A percentile compares a stretch with the other conserved stretches of the same genome.
Evolutionary conservation across 352 stramenopile genomes (phyloP).

Genomic region (Aphanomyces stellatus): DNA sequence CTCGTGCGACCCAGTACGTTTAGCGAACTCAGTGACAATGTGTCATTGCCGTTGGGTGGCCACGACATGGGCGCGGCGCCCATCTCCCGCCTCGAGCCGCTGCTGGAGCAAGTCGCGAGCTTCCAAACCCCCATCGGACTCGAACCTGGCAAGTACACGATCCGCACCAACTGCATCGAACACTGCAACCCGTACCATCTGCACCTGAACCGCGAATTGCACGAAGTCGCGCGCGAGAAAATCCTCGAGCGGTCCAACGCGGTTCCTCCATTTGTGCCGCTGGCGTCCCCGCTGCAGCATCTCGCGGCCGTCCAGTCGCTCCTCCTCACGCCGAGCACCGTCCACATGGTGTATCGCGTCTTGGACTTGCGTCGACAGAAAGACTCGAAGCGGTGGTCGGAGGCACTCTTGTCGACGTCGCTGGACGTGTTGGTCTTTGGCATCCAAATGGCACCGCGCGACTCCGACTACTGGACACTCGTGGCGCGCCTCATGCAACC

Average conservation of each 20-base stretch:
- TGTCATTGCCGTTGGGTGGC: slow-evolving; percentile 58
- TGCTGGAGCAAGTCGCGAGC: slow-evolving; percentile 51
- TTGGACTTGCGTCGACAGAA: slow-evolving; percentile 35
- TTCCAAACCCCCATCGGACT: slow-evolving; percentile 67
- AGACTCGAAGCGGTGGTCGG: slow-evolving; percentile 41
- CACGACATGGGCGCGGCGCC: slow-evolving; percentile 71
- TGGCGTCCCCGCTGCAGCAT: slow-evolving; percentile 32
- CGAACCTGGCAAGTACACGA: slow-evolving; percentile 68
- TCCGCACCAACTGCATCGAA: slow-evolving; percentile 65
- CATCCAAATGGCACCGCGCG: slow-evolving; percentile 42
- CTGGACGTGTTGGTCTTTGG: slow-evolving; percentile 75
- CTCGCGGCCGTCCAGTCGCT: slow-evolving; percentile 47
- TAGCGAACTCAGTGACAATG: slow-evolving; percentile 74
- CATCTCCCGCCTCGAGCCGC: slow-evolving; percentile 46
- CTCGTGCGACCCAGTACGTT: slow-evolving; percentile 71
- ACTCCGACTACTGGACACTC: slow-evolving; percentile 39
- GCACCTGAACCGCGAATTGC: slow-evolving; percentile 74
- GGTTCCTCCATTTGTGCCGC: slow-evolving; percentile 30
- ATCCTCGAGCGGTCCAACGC: slow-evolving; percentile 28
- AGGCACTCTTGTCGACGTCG: slow-evolving; percentile 74
- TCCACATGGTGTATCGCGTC: slow-evolving; percentile 54
- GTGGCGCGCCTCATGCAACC: slow-evolving; percentile 30
- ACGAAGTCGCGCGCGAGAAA: slow-evolving; percentile 77
- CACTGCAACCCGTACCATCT: slow-evolving; percentile 82
- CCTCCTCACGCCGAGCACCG: slow-evolving; percentile 56